These are phyloP conservation scores for Tuber indicum DNA, from an alignment of 495 filamentous ascomycete species.

Conservation along the genomic window DNA sequence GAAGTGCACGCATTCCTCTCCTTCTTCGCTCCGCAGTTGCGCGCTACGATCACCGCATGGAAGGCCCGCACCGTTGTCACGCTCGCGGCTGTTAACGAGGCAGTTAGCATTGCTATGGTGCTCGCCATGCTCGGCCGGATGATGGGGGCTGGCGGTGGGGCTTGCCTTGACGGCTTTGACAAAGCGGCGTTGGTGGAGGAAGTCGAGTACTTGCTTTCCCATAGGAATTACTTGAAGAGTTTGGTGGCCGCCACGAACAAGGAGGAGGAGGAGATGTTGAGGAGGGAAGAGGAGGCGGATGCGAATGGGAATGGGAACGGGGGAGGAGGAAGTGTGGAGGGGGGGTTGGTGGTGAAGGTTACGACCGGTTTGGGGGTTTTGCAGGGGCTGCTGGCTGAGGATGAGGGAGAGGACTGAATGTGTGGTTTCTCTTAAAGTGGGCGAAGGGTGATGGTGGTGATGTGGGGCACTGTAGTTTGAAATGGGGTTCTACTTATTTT, in stretches of 20 bases:
- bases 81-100: conserved; percentile 36
- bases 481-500: background rate
- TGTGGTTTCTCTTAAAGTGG: background rate
- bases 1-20: conserved; percentile 75
- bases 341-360: conserved; percentile 35
- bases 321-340: conserved; percentile 16
- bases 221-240: conserved; percentile 40
- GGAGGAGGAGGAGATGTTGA: conserved; percentile 41
- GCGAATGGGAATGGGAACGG: background rate
- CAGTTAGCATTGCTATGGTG: conserved; percentile 37
- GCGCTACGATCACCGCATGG: conserved; percentile 28
- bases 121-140: conserved; percentile 35
- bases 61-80: conserved; percentile 27
- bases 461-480: background rate
- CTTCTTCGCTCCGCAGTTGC: conserved; percentile 34
- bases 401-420: conserved; percentile 36
- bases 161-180: conserved; percentile 27
- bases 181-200: conserved; percentile 31
- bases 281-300: conserved; percentile 20
- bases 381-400: conserved; percentile 35
- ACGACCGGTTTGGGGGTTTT: conserved; percentile 31
- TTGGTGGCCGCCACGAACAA: conserved; percentile 38
- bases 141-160: conserved; percentile 29
- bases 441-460: background rate
- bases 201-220: conserved; percentile 39